phyloP scores from a whole-genome alignment of 2,329 filamentous ascomycete species.

The Penicillium brasilianum region DNA sequence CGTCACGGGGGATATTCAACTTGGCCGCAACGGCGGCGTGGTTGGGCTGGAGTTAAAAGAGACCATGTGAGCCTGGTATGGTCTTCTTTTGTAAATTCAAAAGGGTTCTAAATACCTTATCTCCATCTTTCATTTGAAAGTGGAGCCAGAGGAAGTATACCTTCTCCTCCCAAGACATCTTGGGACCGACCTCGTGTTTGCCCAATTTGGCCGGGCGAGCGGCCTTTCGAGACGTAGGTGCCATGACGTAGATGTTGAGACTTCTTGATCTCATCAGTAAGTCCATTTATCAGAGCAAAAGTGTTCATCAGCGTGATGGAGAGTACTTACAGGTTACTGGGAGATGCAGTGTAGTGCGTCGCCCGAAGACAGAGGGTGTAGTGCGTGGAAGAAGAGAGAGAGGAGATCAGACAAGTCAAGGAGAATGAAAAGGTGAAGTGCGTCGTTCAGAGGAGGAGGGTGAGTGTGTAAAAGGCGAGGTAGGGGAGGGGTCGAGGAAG shows the following conservation, averaged over 20 bases:
- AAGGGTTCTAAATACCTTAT: neutral
- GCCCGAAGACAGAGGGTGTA: neutral
- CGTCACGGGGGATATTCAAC: neutral
- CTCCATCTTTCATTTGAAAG: neutral
- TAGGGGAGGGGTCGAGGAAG: neutral
- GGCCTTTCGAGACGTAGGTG: neutral
- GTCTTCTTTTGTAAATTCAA: too few relatives aligned
- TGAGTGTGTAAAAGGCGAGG: neutral
- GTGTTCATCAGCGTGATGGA: neutral
- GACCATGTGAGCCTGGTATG: neutral
- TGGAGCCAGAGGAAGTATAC: slow-evolving; percentile 1
- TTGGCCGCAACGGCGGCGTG: neutral
- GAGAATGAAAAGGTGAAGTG: neutral
- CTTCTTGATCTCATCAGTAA: neutral
- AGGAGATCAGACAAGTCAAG: neutral
- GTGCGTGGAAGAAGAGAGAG: neutral
- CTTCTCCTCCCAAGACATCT: neutral
- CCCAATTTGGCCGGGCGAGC: neutral
- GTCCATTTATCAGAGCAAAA: too few relatives aligned
- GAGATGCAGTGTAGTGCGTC: neutral
- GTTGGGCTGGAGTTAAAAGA: neutral
- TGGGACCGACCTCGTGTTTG: neutral
- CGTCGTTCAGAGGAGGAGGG: neutral
- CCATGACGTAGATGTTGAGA: neutral
- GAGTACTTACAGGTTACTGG: neutral